These are phyloP conservation scores for Fusarium odoratissimum DNA, from an alignment of 2,329 filamentous ascomycete species.

Conservation along the genomic window DNA sequence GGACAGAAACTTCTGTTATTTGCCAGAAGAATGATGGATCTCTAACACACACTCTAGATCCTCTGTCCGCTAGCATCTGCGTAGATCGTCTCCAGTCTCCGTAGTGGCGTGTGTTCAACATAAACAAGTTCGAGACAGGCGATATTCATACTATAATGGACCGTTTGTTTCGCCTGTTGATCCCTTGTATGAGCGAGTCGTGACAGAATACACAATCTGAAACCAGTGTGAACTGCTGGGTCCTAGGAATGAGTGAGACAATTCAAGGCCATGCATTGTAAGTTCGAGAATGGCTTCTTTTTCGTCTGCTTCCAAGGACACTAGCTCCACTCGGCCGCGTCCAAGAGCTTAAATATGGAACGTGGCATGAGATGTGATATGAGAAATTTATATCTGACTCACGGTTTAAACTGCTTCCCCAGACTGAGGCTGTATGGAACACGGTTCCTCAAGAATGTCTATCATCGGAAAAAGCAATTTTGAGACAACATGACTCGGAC, in stretches of 20 bases:
- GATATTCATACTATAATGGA: slow-evolving; percentile 20
- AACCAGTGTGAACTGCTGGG: slow-evolving; percentile 1
- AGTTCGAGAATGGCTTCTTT: slow-evolving; percentile 14
- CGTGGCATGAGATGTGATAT: slow-evolving; percentile 28
- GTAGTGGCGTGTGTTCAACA: slow-evolving; percentile 32
- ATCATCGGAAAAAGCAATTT: slow-evolving; percentile 30
- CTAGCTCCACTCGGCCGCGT: slow-evolving; percentile 15
- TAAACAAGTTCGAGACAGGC: slow-evolving; percentile 29
- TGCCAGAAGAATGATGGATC: slow-evolving; percentile 25
- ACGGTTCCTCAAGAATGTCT: slow-evolving; percentile 29
- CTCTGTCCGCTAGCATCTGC: slow-evolving; percentile 31
- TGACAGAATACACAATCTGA: slow-evolving; percentile 12
- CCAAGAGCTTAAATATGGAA: slow-evolving; percentile 22
- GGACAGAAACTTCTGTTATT: slow-evolving; percentile 34
- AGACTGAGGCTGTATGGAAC: slow-evolving; percentile 35
- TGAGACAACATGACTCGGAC: slow-evolving; percentile 36
- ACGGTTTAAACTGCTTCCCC: slow-evolving; percentile 33
- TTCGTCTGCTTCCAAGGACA: slow-evolving; percentile 13
- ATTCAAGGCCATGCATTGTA: not conserved
- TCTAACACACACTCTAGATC: slow-evolving; percentile 40
- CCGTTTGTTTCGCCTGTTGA: slow-evolving; percentile 21
- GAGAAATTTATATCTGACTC: slow-evolving; percentile 29
- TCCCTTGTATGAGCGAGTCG: slow-evolving; percentile 7
- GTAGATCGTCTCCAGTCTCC: slow-evolving; percentile 29
- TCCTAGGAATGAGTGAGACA: not conserved